These are phyloP conservation scores for Isatis lusitanica DNA, from an alignment of 441 rosid genomes.

Conservation along the genomic window DNA sequence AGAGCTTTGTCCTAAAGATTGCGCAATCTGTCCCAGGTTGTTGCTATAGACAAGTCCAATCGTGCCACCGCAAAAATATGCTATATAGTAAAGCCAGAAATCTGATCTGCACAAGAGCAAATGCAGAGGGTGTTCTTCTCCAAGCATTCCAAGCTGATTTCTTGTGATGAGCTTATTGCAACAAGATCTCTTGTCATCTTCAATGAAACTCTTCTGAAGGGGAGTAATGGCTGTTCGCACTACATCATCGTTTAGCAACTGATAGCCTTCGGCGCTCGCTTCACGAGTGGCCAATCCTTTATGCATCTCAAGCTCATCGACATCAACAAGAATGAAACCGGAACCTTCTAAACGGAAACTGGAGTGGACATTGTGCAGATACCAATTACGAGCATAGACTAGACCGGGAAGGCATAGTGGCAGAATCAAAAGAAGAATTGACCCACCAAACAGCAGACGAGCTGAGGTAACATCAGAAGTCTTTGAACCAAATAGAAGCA, in stretches of 20 bases:
- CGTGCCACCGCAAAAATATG: conserved; percentile 89
- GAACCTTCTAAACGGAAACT: conserved; percentile 65
- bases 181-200: conserved; percentile 43
- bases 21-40: conserved; percentile 90
- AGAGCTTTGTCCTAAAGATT: conserved; percentile 63
- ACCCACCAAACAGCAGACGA: conserved; percentile 64
- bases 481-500: conserved; percentile 65
- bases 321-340: conserved; percentile 74
- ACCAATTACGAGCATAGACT: conserved; percentile 79
- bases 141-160: conserved; percentile 68
- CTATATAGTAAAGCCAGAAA: conserved; percentile 82
- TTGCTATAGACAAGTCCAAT: conserved; percentile 95
- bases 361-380: conserved; percentile 58
- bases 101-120: conserved; percentile 73
- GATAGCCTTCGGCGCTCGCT: conserved; percentile 42
- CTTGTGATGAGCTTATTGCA: conserved; percentile 51
- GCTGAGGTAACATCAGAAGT: conserved; percentile 42
- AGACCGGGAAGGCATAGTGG: conserved; percentile 85
- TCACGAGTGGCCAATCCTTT: conserved; percentile 55
- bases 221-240: conserved; percentile 4
- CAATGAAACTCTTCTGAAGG: conserved; percentile 37
- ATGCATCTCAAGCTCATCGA: conserved; percentile 80
- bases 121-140: conserved; percentile 67
- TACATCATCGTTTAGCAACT: conserved; percentile 34
- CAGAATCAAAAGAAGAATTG: conserved; percentile 65